These are phyloP conservation scores for Jatropha multifida DNA, from an alignment of 441 rosid genomes.

Conservation along the genomic window DNA sequence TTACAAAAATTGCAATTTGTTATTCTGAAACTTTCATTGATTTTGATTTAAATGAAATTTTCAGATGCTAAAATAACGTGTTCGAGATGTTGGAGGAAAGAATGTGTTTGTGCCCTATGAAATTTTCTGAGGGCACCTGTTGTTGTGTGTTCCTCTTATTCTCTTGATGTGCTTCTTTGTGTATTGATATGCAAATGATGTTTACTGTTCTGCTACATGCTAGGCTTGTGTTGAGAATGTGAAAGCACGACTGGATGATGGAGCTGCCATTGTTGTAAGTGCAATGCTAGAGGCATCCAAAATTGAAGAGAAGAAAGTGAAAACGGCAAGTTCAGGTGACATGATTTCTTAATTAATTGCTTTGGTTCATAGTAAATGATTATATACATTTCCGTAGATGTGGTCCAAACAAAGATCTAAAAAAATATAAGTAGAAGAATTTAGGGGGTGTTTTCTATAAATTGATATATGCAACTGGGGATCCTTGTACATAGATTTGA, in stretches of 20 bases:
- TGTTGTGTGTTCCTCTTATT: not conserved
- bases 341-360: conserved; percentile 20
- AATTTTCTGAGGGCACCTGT: not conserved
- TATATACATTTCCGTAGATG: not conserved
- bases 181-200: not conserved
- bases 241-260: conserved; percentile 62
- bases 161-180: not conserved
- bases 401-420: not conserved
- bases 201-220: conserved; percentile 11
- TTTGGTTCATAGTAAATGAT: not conserved
- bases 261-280: conserved; percentile 60
- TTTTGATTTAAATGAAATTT: not conserved
- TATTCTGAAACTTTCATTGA: not conserved
- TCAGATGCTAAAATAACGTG: not conserved
- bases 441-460: not conserved
- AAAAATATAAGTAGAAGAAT: not conserved
- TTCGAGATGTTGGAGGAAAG: not conserved
- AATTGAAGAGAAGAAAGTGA: conserved; percentile 66
- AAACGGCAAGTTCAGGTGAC: conserved; percentile 63
- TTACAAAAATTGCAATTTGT: not conserved
- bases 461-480: not conserved
- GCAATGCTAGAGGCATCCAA: conserved; percentile 79
- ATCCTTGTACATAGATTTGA: not conserved
- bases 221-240: conserved; percentile 77
- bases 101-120: not conserved